phyloP scores from a whole-genome alignment of 1,139 yeast species.

The Wickerhamiella pararugosa region DNA sequence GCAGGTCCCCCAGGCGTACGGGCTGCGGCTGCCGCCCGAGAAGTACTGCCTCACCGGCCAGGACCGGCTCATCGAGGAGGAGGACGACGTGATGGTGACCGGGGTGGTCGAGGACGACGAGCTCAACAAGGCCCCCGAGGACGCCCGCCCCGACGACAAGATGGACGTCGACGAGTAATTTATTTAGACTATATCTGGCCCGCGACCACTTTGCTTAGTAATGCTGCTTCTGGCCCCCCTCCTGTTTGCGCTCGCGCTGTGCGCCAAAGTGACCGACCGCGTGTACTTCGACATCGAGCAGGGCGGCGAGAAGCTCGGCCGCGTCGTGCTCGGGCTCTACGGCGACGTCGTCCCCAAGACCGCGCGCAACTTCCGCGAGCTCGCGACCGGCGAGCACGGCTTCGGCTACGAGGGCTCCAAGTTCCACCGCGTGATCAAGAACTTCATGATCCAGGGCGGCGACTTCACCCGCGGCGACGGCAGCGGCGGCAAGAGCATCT shows the following conservation, averaged over 20 bases:
- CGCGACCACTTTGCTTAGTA: background rate
- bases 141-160: background rate
- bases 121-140: background rate
- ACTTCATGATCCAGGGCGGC: conserved; percentile 96
- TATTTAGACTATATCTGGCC: background rate
- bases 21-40: conserved; percentile 90
- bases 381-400: conserved; percentile 68
- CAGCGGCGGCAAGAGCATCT: conserved; percentile 91
- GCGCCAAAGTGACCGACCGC: conserved; percentile 52
- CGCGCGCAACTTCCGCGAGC: conserved; percentile 58
- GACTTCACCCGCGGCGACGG: conserved; percentile 89
- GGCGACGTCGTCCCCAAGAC: conserved; percentile 88
- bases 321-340: conserved; percentile 65
- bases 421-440: conserved; percentile 90
- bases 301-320: conserved; percentile 56
- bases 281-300: conserved; percentile 79
- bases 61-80: conserved; percentile 50
- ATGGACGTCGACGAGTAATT: background rate
- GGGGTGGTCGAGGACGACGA: conserved; percentile 12
- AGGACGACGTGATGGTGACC: conserved; percentile 25
- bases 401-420: conserved; percentile 69
- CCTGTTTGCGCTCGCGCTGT: conserved; percentile 14
- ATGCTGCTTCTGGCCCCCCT: background rate
- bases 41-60: conserved; percentile 83
- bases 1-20: conserved; percentile 83